These are phyloP conservation scores for Chamaecyparis obtusa DNA, from an alignment of 75 land plant species.

Conservation along the genomic window DNA sequence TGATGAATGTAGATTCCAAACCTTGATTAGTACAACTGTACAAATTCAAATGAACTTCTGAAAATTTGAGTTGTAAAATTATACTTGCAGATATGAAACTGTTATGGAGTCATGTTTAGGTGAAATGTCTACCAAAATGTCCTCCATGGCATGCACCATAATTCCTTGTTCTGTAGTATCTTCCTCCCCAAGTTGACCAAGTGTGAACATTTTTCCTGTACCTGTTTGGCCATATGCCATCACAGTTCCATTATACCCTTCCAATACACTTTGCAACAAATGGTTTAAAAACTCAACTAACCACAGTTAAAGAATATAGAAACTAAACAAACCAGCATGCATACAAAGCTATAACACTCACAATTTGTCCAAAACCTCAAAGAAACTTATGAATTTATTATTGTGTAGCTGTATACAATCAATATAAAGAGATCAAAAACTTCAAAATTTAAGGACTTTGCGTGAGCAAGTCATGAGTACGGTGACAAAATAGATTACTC, in stretches of 20 bases:
- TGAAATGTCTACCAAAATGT: slow-evolving; percentile 72
- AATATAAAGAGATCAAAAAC: not conserved
- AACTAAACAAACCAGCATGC: not conserved
- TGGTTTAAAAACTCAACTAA: not conserved
- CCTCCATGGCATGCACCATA: slow-evolving; percentile 99
- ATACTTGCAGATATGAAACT: slow-evolving; percentile 92
- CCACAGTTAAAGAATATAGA: not conserved
- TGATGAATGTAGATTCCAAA: not conserved
- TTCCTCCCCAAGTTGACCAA: slow-evolving; percentile 90
- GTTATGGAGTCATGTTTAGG: slow-evolving; percentile 75
- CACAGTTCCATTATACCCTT: slow-evolving; percentile 98
- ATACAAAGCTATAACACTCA: not conserved
- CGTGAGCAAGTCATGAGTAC: not conserved
- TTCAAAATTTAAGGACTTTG: not conserved
- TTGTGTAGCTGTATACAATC: too few relatives aligned
- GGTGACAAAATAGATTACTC: not conserved
- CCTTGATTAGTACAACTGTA: not conserved
- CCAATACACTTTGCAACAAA: slow-evolving; percentile 79
- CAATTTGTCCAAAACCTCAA: not conserved
- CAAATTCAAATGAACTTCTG: not conserved
- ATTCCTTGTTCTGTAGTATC: slow-evolving; percentile 92
- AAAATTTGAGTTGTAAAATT: not conserved
- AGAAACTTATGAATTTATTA: not conserved
- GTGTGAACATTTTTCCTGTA: slow-evolving; percentile 96
- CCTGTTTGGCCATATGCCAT: slow-evolving; percentile 99